phyloP scores from a whole-genome alignment of 208 protist species.

The Perkinsela sp. region DNA sequence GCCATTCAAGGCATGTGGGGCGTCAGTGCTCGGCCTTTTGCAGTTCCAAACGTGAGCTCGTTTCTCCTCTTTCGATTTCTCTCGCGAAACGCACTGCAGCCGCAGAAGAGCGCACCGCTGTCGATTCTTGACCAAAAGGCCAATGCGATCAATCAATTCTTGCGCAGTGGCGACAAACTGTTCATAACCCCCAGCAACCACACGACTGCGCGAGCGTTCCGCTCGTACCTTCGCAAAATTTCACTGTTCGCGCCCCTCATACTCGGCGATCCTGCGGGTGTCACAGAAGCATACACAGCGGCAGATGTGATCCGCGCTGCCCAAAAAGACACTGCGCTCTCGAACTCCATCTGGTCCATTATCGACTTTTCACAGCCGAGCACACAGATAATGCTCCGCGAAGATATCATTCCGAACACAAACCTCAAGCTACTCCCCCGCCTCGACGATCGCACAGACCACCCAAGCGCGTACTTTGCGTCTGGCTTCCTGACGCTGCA shows the following conservation, averaged over 20 bases:
- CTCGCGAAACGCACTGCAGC: neutral
- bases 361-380: neutral
- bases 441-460: neutral
- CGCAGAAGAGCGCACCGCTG: too few relatives aligned
- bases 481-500: constrained; percentile 37
- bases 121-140: too few relatives aligned
- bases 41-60: neutral
- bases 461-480: constrained; percentile 23
- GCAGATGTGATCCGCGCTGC: neutral
- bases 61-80: neutral
- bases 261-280: neutral
- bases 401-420: neutral
- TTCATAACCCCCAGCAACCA: neutral
- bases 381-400: neutral
- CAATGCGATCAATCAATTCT: too few relatives aligned
- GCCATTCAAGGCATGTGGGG: neutral
- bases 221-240: neutral
- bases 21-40: neutral
- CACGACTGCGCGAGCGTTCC: neutral
- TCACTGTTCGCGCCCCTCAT: neutral
- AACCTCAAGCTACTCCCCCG: neutral
- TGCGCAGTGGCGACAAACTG: neutral
- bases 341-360: neutral
- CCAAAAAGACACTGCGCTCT: neutral
- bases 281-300: neutral